A percentile compares a stretch with the other conserved stretches of the same genome.
Conservation (phyloP, 1,139 yeast genomes). For the Yamadazyma membranifaciens region DNA sequence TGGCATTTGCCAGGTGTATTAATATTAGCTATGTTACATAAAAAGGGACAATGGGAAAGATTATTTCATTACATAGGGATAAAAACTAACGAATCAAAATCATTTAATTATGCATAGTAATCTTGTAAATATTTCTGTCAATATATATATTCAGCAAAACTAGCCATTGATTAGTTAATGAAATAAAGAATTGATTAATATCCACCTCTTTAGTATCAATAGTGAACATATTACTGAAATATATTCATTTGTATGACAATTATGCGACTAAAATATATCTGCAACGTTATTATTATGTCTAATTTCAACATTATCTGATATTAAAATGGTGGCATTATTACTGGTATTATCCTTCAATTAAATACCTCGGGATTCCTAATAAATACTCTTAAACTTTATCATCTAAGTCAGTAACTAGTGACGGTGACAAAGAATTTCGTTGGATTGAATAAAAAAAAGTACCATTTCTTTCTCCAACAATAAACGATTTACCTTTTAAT, state of each 20-base stretch:
- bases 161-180: not conserved
- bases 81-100: not conserved
- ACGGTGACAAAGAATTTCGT: slow-evolving; percentile 25
- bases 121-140: slow-evolving; percentile 3
- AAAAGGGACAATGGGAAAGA: slow-evolving; percentile 94
- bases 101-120: slow-evolving; percentile 3
- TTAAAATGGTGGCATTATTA: slow-evolving; percentile 64
- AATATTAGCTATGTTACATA: slow-evolving; percentile 90
- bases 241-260: slow-evolving; percentile 40
- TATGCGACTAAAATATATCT: slow-evolving; percentile 51
- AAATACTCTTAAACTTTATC: slow-evolving; percentile 42
- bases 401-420: slow-evolving; percentile 36
- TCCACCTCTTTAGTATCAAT: slow-evolving; percentile 22
- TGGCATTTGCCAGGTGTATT: slow-evolving; percentile 91
- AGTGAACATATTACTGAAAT: slow-evolving; percentile 28
- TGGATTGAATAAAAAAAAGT: slow-evolving; percentile 20
- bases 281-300: slow-evolving; percentile 66
- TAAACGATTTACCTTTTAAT: slow-evolving; percentile 21
- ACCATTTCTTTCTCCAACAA: slow-evolving; percentile 21
- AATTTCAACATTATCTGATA: slow-evolving; percentile 87
- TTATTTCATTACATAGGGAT: slow-evolving; percentile 33
- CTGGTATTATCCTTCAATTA: slow-evolving; percentile 42
- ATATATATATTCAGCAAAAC: not conserved
- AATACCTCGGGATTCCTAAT: slow-evolving; percentile 44
- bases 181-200: not conserved